phyloP scores from a whole-genome alignment of 371 early-diverging fungal genomes.

The Nematocida displodere region DNA sequence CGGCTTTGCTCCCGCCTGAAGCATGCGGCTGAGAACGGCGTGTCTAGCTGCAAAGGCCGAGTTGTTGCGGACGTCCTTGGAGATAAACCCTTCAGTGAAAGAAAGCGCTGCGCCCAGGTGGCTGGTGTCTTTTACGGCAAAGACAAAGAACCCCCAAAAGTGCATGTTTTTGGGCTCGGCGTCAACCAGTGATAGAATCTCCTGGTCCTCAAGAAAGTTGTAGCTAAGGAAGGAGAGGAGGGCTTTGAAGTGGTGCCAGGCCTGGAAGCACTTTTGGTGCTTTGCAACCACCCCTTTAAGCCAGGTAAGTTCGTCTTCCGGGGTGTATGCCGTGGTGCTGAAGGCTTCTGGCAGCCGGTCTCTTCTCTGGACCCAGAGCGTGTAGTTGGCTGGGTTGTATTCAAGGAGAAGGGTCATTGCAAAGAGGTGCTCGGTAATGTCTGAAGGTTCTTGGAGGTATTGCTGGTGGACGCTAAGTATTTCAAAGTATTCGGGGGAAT shows the following conservation, averaged over 20 bases:
- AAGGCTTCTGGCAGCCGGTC: not conserved
- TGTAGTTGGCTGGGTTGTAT: slow-evolving; percentile 7
- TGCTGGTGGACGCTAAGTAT: not conserved
- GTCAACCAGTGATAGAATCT: slow-evolving; percentile 25
- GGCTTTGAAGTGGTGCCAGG: slow-evolving; percentile 38
- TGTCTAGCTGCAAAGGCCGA: slow-evolving; percentile 29
- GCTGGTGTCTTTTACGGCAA: too few species aligned
- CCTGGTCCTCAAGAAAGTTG: slow-evolving; percentile 26
- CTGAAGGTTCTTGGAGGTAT: not conserved
- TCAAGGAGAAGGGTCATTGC: not conserved
- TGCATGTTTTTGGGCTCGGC: slow-evolving; percentile 48
- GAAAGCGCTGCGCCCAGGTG: not conserved
- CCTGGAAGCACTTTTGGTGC: slow-evolving; percentile 45
- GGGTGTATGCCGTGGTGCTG: not conserved
- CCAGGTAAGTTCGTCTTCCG: slow-evolving; percentile 31
- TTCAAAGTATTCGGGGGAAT: not conserved
- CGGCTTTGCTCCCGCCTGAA: not conserved
- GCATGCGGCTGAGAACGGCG: not conserved
- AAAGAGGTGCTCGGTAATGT: not conserved
- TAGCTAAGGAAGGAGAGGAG: not conserved
- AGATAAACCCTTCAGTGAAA: slow-evolving; percentile 22
- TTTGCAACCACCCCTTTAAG: not conserved
- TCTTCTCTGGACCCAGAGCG: slow-evolving; percentile 37
- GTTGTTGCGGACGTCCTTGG: slow-evolving; percentile 35
- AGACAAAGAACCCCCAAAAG: slow-evolving; percentile 48